Evolutionary conservation across 495 filamentous ascomycete species (phyloP).

Genomic region (Lasiosphaeria hispida): DNA sequence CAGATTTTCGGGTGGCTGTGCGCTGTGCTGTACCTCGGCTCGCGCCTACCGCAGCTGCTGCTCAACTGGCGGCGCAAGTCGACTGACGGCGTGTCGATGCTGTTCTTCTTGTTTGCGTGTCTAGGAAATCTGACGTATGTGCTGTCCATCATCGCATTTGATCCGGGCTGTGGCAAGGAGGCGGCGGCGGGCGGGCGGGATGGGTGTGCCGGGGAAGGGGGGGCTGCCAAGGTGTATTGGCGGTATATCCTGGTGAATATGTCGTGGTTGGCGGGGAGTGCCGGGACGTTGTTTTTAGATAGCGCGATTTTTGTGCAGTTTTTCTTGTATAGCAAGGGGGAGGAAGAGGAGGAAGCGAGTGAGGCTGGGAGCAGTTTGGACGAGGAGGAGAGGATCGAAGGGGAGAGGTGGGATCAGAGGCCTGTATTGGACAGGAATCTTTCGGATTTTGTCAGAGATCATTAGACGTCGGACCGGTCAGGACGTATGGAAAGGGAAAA

Average conservation of each 20-base stretch:
- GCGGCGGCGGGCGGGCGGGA: conserved; percentile 44
- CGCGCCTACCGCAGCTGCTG: conserved; percentile 81
- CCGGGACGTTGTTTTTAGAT: conserved; percentile 83
- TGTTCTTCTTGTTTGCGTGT: conserved; percentile 97
- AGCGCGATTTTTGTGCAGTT: conserved; percentile 87
- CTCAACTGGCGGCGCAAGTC: conserved; percentile 87
- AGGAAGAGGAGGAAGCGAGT: conserved; percentile 20
- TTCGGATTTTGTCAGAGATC: conserved; percentile 16
- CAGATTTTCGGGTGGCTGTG: conserved; percentile 86
- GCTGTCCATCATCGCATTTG: conserved; percentile 83
- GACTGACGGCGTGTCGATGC: conserved; percentile 83
- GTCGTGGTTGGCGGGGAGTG: conserved; percentile 84
- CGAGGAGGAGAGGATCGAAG: conserved; percentile 31
- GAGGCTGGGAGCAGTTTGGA: conserved; percentile 6
- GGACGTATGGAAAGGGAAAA: background rate
- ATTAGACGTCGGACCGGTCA: background rate
- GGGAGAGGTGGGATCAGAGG: conserved; percentile 32
- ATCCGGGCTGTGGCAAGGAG: conserved; percentile 54
- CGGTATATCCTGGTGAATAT: conserved; percentile 83
- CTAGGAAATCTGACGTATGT: conserved; percentile 93
- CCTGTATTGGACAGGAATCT: conserved; percentile 39
- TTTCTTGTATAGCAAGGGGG: conserved; percentile 65
- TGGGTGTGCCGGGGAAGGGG: conserved; percentile 27
- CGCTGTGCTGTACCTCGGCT: conserved; percentile 83
- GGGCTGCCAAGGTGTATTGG: conserved; percentile 60